Evolutionary conservation across 192 early-diverging fungal genomes (phyloP).

Genomic region (Phycomyces nitens): DNA sequence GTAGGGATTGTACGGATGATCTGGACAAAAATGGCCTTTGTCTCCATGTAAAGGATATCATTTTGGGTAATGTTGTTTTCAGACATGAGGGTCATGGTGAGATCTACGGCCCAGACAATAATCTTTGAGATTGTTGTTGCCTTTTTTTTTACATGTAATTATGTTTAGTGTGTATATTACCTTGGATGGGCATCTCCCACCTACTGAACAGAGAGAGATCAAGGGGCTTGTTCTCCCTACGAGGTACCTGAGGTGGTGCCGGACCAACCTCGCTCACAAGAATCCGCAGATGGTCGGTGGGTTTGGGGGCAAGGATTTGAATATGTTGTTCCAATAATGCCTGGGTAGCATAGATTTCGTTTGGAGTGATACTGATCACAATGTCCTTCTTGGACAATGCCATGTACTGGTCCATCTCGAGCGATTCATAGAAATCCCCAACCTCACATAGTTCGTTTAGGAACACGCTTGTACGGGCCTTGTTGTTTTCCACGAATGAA

Average conservation of each 20-base stretch:
- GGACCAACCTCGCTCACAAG: conserved; percentile 76
- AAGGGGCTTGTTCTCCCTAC: conserved; percentile 71
- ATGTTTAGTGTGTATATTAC: conserved; percentile 30
- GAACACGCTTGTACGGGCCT: conserved; percentile 78
- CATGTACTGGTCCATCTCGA: conserved; percentile 98
- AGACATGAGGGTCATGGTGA: conserved; percentile 60
- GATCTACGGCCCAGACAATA: no score
- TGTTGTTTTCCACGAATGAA: conserved; percentile 86
- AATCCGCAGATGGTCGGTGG: conserved; percentile 74
- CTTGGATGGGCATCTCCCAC: conserved; percentile 79
- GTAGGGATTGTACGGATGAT: conserved; percentile 83
- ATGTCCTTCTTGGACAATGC: conserved; percentile 90
- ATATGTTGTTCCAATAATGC: conserved; percentile 76
- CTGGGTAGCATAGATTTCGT: conserved; percentile 94
- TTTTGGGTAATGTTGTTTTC: conserved; percentile 87
- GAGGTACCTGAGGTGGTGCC: conserved; percentile 70
- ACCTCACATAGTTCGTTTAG: conserved; percentile 89
- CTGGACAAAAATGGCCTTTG: conserved; percentile 90
- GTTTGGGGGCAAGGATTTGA: conserved; percentile 69
- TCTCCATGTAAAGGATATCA: conserved; percentile 93
- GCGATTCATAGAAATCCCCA: conserved; percentile 88
- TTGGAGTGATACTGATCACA: conserved; percentile 84
- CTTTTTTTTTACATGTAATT: background rate
- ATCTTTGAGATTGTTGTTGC: no score
- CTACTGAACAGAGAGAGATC: conserved; percentile 71